Evolutionary conservation across 176 grass and related monocot species (phyloP).

Genomic region (Cenchrus americanus): DNA sequence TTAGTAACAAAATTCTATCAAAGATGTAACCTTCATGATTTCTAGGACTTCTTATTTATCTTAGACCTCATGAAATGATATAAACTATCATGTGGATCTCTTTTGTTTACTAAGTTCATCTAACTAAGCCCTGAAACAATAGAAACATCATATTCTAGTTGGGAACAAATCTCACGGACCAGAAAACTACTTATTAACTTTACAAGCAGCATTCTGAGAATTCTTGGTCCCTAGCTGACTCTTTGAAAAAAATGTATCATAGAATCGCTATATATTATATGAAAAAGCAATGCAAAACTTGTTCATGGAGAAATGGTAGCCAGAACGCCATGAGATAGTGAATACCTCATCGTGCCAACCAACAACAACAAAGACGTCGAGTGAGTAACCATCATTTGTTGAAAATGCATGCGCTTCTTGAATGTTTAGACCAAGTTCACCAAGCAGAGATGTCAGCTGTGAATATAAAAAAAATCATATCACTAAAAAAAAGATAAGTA

Average conservation of each 20-base stretch:
- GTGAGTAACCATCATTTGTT: slow-evolving; percentile 96
- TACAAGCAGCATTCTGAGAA: neutral
- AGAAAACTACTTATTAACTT: slow-evolving; percentile 2
- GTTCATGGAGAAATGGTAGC: slow-evolving; percentile 14
- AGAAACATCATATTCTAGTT: neutral
- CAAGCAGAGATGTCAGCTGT: slow-evolving; percentile 91
- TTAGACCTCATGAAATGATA: neutral
- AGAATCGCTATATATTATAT: neutral
- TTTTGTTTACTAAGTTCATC: neutral
- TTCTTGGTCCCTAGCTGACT: neutral
- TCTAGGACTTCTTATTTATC: neutral
- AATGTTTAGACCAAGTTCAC: slow-evolving; percentile 96
- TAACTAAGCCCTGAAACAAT: neutral
- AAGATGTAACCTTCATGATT: neutral
- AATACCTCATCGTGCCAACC: slow-evolving; percentile 95
- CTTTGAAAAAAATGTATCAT: slow-evolving; percentile 18
- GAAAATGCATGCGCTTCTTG: slow-evolving; percentile 99
- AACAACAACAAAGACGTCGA: slow-evolving; percentile 97
- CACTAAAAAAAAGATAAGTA: slow-evolving; percentile 33
- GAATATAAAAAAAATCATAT: slow-evolving; percentile 27
- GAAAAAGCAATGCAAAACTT: slow-evolving; percentile 6
- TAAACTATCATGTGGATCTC: neutral
- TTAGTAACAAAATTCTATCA: neutral
- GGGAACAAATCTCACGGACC: neutral
- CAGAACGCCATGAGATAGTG: neutral